phyloP scores from a whole-genome alignment of 2,329 filamentous ascomycete genomes.

The Scedosporium aurantiacum region DNA sequence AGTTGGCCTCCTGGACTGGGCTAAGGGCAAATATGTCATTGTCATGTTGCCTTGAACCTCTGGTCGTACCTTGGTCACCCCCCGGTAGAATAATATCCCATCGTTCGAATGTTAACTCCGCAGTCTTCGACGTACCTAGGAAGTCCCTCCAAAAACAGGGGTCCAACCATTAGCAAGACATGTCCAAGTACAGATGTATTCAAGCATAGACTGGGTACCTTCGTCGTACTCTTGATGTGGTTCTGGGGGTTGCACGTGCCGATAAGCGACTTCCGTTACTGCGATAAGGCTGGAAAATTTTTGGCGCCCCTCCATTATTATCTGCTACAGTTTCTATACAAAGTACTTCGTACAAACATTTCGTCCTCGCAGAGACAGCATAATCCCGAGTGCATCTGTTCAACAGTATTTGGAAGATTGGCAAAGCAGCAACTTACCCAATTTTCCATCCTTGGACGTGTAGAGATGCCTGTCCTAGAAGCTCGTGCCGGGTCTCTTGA shows the following conservation, averaged over 20 bases:
- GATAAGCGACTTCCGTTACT: not conserved
- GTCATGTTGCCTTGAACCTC: not conserved
- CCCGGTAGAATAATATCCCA: not conserved
- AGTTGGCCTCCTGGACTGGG: not conserved
- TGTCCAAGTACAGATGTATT: not conserved
- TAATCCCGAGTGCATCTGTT: no score
- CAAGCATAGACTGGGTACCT: no score
- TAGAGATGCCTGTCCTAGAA: constrained; percentile 42
- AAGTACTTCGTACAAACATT: no score
- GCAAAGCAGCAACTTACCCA: not conserved
- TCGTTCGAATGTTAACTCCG: not conserved
- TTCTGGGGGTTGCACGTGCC: not conserved
- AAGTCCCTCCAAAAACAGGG: not conserved
- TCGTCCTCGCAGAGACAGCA: no score
- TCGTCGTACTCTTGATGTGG: not conserved
- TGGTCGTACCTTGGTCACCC: not conserved
- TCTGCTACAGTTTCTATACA: no score
- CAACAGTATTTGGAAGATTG: no score
- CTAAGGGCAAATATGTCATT: not conserved
- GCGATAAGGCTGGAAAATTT: constrained; percentile 5
- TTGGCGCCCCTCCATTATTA: not conserved
- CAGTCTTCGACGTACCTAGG: no score
- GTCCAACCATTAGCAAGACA: not conserved
- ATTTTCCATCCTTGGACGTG: not conserved
- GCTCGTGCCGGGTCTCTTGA: constrained; percentile 35